These are phyloP conservation scores for Aspergillus cejpii DNA, from an alignment of 2,329 filamentous ascomycete species.

Conservation along the genomic window DNA sequence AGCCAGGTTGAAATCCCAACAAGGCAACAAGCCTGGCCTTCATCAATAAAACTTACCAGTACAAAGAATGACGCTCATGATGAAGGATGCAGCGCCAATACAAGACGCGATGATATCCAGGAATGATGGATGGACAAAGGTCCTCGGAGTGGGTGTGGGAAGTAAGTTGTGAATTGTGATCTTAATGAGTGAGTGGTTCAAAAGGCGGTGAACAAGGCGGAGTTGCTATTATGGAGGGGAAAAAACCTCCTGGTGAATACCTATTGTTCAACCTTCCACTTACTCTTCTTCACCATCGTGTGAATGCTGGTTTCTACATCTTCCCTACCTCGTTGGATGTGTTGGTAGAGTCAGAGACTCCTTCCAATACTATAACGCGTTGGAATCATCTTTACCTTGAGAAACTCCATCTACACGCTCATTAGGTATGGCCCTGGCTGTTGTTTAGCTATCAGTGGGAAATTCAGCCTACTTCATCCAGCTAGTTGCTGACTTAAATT, in stretches of 20 bases:
- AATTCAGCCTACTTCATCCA: too few species aligned
- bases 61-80: constrained; percentile 62
- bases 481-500: not conserved
- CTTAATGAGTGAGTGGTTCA: constrained; percentile 37
- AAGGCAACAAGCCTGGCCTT: not conserved
- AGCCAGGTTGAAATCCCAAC: not conserved
- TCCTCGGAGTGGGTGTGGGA: not conserved
- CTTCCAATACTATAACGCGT: not conserved
- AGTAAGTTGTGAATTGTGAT: not conserved
- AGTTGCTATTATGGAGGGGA: not conserved
- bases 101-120: not conserved
- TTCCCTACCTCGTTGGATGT: not conserved
- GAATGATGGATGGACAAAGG: constrained; percentile 3
- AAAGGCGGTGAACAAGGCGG: constrained; percentile 59
- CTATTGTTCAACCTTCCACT: not conserved
- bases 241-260: not conserved
- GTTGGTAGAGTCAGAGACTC: not conserved
- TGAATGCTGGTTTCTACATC: not conserved
- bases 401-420: too few species aligned
- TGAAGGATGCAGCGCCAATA: constrained; percentile 8
- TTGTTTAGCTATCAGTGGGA: too few species aligned
- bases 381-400: not conserved
- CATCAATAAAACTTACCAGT: constrained; percentile 47
- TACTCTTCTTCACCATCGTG: not conserved
- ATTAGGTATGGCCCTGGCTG: too few species aligned